Evolutionary conservation across 495 filamentous ascomycete species (phyloP).

Genomic region (Annulohypoxylon maeteangense): DNA sequence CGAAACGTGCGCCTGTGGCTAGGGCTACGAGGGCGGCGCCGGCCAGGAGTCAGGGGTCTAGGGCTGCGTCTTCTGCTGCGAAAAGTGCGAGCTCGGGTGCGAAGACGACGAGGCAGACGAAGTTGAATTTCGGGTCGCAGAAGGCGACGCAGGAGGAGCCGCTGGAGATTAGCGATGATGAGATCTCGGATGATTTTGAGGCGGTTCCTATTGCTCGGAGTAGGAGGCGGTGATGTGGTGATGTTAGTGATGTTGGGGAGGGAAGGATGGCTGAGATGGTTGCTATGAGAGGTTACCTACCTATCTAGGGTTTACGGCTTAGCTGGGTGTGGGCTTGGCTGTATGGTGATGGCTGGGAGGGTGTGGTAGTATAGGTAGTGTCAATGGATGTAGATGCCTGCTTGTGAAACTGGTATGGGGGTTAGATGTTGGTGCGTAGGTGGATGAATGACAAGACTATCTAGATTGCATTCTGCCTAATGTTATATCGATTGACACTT

Average conservation of each 20-base stretch:
- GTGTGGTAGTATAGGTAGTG: not conserved
- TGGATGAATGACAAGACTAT: not conserved
- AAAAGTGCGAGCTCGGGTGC: slow-evolving; percentile 19
- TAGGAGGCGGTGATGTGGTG: slow-evolving; percentile 34
- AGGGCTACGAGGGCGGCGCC: slow-evolving; percentile 47
- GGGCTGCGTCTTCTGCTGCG: slow-evolving; percentile 27
- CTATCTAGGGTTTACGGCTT: not conserved
- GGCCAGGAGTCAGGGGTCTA: slow-evolving; percentile 57
- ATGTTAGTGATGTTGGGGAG: no score
- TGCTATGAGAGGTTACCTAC: no score
- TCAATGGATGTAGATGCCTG: not conserved
- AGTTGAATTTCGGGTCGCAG: slow-evolving; percentile 72
- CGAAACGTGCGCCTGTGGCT: slow-evolving; percentile 49
- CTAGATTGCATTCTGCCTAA: not conserved
- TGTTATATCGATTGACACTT: not conserved
- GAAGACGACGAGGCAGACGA: slow-evolving; percentile 69
- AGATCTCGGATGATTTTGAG: slow-evolving; percentile 86
- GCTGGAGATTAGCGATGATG: slow-evolving; percentile 76
- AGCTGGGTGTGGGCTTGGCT: not conserved
- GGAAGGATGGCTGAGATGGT: not conserved
- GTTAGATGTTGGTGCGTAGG: not conserved
- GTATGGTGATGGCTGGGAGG: not conserved
- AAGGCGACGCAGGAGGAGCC: slow-evolving; percentile 56
- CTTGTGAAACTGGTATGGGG: not conserved
- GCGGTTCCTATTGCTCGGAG: slow-evolving; percentile 53